A percentile compares a stretch with the other conserved stretches of the same genome.
These are phyloP conservation scores for Novymonas esmeraldas DNA, from an alignment of 208 protist species.

Conservation along the genomic window DNA sequence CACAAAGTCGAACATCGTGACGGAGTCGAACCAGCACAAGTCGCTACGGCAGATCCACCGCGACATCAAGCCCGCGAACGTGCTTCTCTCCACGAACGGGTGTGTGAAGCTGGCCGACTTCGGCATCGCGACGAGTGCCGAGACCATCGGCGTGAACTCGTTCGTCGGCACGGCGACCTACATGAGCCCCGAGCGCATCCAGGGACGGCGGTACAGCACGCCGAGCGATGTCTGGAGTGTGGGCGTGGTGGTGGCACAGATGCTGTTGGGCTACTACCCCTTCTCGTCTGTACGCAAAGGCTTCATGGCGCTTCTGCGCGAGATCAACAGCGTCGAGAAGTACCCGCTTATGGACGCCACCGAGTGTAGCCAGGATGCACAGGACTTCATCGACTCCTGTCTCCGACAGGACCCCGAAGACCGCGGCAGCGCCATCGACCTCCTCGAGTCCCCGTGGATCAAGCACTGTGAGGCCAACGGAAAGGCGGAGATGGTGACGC, in stretches of 20 bases:
- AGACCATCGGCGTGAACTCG: conserved; percentile 83
- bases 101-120: conserved; percentile 86
- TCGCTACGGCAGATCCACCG: conserved; percentile 83
- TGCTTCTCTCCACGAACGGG: conserved; percentile 82
- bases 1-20: conserved; percentile 84
- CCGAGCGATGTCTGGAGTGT: conserved; percentile 91
- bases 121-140: conserved; percentile 81
- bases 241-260: conserved; percentile 74
- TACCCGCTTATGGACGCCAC: conserved; percentile 41
- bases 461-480: conserved; percentile 58
- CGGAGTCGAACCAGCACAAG: conserved; percentile 69
- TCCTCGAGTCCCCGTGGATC: conserved; percentile 79
- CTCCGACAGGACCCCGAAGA: conserved; percentile 67
- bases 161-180: conserved; percentile 90
- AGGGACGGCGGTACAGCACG: conserved; percentile 74
- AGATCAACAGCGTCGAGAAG: conserved; percentile 73
- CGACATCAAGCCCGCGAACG: conserved; percentile 89
- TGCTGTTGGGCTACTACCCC: conserved; percentile 76
- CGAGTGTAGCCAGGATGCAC: conserved; percentile 61
- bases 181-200: conserved; percentile 90
- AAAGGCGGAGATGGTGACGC: conserved; percentile 46
- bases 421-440: conserved; percentile 58
- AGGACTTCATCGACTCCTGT: conserved; percentile 77
- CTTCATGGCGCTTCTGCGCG: conserved; percentile 81
- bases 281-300: conserved; percentile 58